These are phyloP conservation scores for Tolypocladium tropicale DNA, from an alignment of 2,329 filamentous ascomycete genomes.

Conservation along the genomic window DNA sequence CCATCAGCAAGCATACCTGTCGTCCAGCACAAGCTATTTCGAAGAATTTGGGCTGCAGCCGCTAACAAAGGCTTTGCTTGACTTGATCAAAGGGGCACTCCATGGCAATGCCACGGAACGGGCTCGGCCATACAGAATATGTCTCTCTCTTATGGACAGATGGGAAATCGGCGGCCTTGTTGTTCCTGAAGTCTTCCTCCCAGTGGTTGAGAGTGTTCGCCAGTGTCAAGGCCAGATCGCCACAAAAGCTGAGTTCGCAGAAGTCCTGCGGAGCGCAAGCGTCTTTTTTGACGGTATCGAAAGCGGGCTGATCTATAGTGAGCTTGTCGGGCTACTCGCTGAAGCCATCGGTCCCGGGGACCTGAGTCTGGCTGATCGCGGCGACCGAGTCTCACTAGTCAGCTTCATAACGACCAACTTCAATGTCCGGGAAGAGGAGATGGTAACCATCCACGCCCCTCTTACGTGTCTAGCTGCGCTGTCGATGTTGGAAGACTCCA, in stretches of 20 bases:
- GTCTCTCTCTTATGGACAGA: slow-evolving; percentile 91
- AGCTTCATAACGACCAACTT: slow-evolving; percentile 79
- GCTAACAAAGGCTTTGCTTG: slow-evolving; percentile 63
- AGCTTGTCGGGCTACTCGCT: slow-evolving; percentile 60
- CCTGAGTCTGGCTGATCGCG: slow-evolving; percentile 33
- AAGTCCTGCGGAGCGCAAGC: slow-evolving; percentile 86
- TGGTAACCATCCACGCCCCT: slow-evolving; percentile 79
- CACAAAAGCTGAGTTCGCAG: slow-evolving; percentile 62
- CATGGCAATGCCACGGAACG: slow-evolving; percentile 42
- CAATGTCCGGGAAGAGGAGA: slow-evolving; percentile 92
- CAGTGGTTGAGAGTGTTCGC: slow-evolving; percentile 71
- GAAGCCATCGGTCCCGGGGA: slow-evolving; percentile 43
- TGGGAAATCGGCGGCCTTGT: slow-evolving; percentile 94
- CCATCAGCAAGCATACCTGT: slow-evolving; percentile 33
- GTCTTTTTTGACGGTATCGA: slow-evolving; percentile 98
- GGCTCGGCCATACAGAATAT: slow-evolving; percentile 81
- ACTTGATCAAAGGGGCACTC: slow-evolving; percentile 53
- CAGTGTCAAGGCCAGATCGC: slow-evolving; percentile 57
- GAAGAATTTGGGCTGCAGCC: slow-evolving; percentile 66
- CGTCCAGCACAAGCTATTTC: slow-evolving; percentile 70
- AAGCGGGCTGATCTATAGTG: slow-evolving; percentile 83
- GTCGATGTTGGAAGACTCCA: slow-evolving; percentile 51
- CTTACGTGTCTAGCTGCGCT: slow-evolving; percentile 48
- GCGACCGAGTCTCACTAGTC: slow-evolving; percentile 60
- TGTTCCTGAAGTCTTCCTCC: slow-evolving; percentile 79